Base-by-base conservation (phyloP, 2,329 filamentous ascomycete species). In the Aaosphaeria pasadenensis region DNA sequence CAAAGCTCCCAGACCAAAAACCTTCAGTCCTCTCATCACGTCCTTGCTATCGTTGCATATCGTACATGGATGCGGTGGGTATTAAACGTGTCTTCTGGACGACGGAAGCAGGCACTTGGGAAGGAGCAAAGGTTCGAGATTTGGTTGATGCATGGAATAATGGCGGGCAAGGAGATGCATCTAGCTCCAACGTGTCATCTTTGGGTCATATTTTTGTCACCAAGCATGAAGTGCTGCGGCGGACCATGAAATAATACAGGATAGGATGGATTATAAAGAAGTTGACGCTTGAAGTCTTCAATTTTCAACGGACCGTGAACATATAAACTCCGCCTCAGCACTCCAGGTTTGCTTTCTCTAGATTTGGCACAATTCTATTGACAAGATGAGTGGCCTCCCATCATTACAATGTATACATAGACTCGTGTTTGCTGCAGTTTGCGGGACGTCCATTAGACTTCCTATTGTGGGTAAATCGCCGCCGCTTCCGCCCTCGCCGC, bases 61-160 rank as follows among this genome's bases (percentile, higher is more conserved):
- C 66, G 3, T 77, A 77, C 56, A 80, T 81, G 77, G 66, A 78
- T 48, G 71, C 72, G 3, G 75, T 74, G 1, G 77, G 77, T 9
- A 77, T 81, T 56, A 77, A 76, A 54, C 70, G 77, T 9, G 76
- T 79, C 0, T 79, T 78, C 57, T 80, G 76, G 78, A 79, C 77
- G 1, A 77, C 72, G 39, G 64, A 67, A 7, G 58, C 64, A n/a
- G 77, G 77, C 1, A 52, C 60, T 11, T 81, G 77, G 78, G 74
- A 79, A 54, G 70, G 71, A 39, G 75, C 73, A 9, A 80, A 80
- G 59, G 72, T 80, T 4, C 60, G 73, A 30, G 72, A 78, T 52
- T 58, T 81, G 29, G 70, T 78, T 3, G 74, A 78, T 54, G 71
- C 70, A 30, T 56, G 79, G 44, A 72, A 77, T 7, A 59, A 52